Base-by-base conservation (phyloP, 371 early-diverging fungal genomes). In the Lichtheimia corymbifera region DNA sequence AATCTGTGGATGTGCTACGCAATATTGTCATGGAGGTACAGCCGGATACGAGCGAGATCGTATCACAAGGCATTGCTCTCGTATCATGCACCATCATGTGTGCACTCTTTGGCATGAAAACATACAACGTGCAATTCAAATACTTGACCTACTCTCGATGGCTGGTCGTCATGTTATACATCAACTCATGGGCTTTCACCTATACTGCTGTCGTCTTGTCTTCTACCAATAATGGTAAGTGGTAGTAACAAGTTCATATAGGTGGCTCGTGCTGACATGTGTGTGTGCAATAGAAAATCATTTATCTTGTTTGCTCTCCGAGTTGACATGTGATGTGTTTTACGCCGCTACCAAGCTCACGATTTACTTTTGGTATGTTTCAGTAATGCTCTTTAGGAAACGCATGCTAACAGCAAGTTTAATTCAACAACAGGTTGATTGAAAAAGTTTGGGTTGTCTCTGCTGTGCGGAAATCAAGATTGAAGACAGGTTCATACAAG, bases 161-260 rank as follows among this genome's bases (percentile, higher is more conserved):
- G 41, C 74, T 80, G 20, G 78, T 80, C 50, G 55, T 78, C 25
- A 20, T 25, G 9, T 64, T 80, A 2, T 80, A 77, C 57, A 22
- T 74, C 35, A 44, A 58, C 42, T 80, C 81, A 3, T 80, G 81
- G 81, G 71, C 71, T 25, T 80, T 80, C 55, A 69, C 74, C 1
- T n/a, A 69, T 47, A 60, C 70, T 41, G 73, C 74, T 2, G 71
- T 74, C 11, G 63, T 77, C 45, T 66, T 80, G 14, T 71, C 72
- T 5, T 71, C 74, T 52, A 80, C 81, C 27, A 80, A 77, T 61
- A 71, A 80, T 50, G 67, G 73, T 67, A 62, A 43, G 41, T 35
- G 7, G 28, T 28, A 11, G 35, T 35, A 9, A 35, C 35, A 35
- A 11, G 28, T 28, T 28, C 28, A 28, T 28, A 5, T 9, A 9